Conservation (phyloP, 2,329 filamentous ascomycete genomes). For the Fusarium redolens region DNA sequence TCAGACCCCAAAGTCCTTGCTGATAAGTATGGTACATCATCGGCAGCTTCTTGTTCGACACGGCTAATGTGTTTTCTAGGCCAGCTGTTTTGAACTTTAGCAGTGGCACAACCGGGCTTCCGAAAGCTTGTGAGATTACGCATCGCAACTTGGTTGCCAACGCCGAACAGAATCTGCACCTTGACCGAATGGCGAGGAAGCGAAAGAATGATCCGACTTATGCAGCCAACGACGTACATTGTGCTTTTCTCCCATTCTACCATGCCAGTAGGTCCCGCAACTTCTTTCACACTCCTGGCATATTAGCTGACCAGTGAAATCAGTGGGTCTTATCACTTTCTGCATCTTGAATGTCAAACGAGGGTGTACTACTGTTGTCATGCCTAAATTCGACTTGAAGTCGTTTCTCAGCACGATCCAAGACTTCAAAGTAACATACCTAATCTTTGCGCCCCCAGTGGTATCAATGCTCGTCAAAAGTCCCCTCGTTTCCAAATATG, state of each 20-base stretch:
- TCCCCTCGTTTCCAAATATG: background rate
- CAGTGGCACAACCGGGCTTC: slow-evolving; percentile 3
- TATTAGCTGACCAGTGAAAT: too few species aligned
- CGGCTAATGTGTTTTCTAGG: background rate
- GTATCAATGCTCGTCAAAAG: slow-evolving; percentile 3
- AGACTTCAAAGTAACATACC: background rate
- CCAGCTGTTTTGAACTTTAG: slow-evolving; percentile 8
- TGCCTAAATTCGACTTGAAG: background rate
- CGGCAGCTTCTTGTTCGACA: too few species aligned
- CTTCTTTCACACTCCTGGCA: too few species aligned
- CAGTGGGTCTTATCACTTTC: background rate
- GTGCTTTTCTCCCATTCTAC: slow-evolving; percentile 5
- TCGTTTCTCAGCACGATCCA: background rate
- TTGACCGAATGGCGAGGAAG: background rate
- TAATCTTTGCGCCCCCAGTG: slow-evolving; percentile 1
- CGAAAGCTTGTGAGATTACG: slow-evolving; percentile 1
- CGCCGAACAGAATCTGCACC: slow-evolving; percentile 7
- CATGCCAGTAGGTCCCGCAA: background rate
- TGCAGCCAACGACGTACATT: background rate
- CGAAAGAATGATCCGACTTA: background rate
- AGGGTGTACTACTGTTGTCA: background rate
- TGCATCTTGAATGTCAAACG: slow-evolving; percentile 1
- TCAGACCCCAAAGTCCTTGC: background rate
- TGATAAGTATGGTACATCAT: background rate
- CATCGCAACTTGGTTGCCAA: slow-evolving; percentile 15